These are phyloP conservation scores for Plenodomus biglobosus DNA, from an alignment of 2,329 filamentous ascomycete genomes.

Conservation along the genomic window DNA sequence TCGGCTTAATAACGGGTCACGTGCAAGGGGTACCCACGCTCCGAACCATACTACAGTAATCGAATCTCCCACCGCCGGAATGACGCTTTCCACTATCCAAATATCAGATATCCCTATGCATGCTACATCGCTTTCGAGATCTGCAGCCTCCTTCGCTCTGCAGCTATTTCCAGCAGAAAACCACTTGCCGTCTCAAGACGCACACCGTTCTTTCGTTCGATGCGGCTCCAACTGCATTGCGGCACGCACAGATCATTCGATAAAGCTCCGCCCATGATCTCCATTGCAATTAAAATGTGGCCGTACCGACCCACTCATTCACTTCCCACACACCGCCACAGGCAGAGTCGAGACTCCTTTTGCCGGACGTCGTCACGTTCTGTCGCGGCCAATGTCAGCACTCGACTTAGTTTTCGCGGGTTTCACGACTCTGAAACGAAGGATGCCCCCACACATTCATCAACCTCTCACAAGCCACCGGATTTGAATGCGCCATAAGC, in stretches of 20 bases:
- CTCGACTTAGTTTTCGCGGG: conserved; percentile 7
- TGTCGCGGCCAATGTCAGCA: conserved; percentile 5
- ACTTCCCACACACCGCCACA: conserved; percentile 26
- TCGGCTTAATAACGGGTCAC: conserved; percentile 24
- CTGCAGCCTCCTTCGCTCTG: not conserved
- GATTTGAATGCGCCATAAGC: not conserved
- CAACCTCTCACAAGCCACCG: conserved; percentile 13
- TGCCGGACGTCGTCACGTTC: not conserved
- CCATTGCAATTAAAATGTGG: conserved; percentile 19
- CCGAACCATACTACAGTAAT: conserved; percentile 14
- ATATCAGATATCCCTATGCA: not conserved
- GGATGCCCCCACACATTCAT: conserved; percentile 7
- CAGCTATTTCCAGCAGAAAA: conserved; percentile 3
- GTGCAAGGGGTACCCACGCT: conserved; percentile 30
- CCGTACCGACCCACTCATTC: conserved; percentile 16
- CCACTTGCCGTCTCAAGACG: conserved; percentile 7
- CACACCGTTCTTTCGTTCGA: conserved; percentile 23
- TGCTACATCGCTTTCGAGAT: not conserved
- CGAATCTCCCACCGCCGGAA: conserved; percentile 12
- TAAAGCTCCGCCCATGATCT: conserved; percentile 26
- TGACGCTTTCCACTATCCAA: not conserved
- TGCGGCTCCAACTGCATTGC: conserved; percentile 2
- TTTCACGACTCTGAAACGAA: conserved; percentile 12
- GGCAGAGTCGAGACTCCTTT: not conserved
- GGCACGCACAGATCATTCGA: conserved; percentile 24